A percentile compares a stretch with the other conserved stretches of the same genome.
phyloP scores from a whole-genome alignment of 257 asterid species.

The Phtheirospermum japonicum region DNA sequence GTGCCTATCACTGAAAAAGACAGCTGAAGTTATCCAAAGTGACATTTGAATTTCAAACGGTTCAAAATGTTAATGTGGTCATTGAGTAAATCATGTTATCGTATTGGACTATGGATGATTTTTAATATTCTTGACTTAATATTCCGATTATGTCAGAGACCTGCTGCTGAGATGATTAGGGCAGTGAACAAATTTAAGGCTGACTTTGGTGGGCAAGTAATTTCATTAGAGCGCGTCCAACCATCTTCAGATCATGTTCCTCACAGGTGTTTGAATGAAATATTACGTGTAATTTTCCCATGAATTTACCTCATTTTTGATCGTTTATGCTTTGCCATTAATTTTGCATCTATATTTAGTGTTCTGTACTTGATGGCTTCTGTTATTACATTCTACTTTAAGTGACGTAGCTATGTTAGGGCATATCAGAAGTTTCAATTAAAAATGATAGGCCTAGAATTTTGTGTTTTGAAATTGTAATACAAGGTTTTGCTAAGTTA shows the following conservation, averaged over 20 bases:
- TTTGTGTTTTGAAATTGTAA: constrained; percentile 4
- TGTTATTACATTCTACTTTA: constrained; percentile 14
- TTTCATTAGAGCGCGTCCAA: constrained; percentile 85
- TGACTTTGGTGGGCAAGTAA: constrained; percentile 88
- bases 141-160: constrained; percentile 53
- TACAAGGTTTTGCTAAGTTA: constrained; percentile 13
- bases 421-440: background rate
- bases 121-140: constrained; percentile 23
- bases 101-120: constrained; percentile 11
- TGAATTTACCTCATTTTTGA: constrained; percentile 2
- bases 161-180: constrained; percentile 83
- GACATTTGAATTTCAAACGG: constrained; percentile 4
- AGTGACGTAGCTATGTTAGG: constrained; percentile 9
- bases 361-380: constrained; percentile 18
- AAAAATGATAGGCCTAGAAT: background rate
- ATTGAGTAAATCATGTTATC: constrained; percentile 20
- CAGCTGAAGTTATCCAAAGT: constrained; percentile 14
- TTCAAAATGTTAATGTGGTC: background rate
- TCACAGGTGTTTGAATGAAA: constrained; percentile 65
- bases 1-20: constrained; percentile 10
- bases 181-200: constrained; percentile 92
- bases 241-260: constrained; percentile 98
- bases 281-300: constrained; percentile 1
- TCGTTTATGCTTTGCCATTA: constrained; percentile 1
- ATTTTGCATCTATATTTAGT: constrained; percentile 5